Percentiles rank a stretch among this genome's conserved stretches.
phyloP scores from a whole-genome alignment of 2,329 filamentous ascomycete genomes.

The Fusarium sp. region DNA sequence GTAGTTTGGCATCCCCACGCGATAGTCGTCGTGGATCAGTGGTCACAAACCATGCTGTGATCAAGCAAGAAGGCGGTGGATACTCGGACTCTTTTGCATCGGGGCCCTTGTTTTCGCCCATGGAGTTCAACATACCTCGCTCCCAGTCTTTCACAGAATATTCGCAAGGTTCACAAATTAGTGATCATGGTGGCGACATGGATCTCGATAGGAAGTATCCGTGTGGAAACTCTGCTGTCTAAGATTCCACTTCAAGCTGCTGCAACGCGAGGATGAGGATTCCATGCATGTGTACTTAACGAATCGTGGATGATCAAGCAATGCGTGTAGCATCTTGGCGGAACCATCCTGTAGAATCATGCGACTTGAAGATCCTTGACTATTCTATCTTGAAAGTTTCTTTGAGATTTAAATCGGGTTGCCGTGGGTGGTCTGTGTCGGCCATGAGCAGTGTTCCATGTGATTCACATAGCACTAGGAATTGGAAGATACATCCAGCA shows the following conservation, averaged over 20 bases:
- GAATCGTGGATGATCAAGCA: neutral
- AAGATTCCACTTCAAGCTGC: neutral
- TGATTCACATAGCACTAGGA: neutral
- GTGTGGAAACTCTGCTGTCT: neutral
- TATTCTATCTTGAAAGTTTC: neutral
- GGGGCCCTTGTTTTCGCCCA: neutral
- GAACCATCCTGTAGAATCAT: neutral
- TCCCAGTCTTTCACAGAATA: neutral
- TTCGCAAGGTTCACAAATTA: neutral
- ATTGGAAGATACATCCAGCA: neutral
- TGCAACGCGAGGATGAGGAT: neutral
- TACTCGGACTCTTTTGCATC: neutral
- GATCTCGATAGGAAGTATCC: neutral
- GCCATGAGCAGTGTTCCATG: neutral
- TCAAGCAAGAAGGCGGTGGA: neutral
- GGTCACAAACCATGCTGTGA: neutral
- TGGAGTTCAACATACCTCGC: neutral
- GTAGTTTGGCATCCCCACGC: neutral
- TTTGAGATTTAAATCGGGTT: neutral
- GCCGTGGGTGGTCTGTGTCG: neutral
- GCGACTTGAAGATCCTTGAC: neutral
- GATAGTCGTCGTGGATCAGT: slow-evolving; percentile 5
- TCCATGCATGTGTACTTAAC: neutral
- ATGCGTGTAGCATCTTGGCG: neutral
- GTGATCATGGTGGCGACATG: neutral